These are phyloP conservation scores for Lentinus brumalis DNA, from an alignment of 768 basidiomycete genomes.

Conservation along the genomic window DNA sequence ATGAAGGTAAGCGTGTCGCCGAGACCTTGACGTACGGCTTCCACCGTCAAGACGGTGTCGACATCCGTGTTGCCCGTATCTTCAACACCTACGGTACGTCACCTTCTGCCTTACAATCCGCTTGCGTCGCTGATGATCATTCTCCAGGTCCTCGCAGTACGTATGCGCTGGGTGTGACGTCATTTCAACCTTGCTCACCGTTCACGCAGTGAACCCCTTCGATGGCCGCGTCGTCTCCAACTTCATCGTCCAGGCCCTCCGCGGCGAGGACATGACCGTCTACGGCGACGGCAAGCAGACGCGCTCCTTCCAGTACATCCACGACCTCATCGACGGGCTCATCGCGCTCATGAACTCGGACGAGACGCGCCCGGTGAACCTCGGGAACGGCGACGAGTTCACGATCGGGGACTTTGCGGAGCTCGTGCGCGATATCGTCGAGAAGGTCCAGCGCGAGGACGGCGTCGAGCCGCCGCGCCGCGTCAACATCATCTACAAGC, in stretches of 20 bases:
- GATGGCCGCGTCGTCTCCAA: slow-evolving; percentile 99
- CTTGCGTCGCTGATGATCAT: neutral
- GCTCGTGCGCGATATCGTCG: slow-evolving; percentile 89
- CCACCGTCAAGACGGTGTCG: slow-evolving; percentile 91
- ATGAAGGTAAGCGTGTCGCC: slow-evolving; percentile 98
- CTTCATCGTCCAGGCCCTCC: slow-evolving; percentile 97
- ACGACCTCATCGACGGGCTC: slow-evolving; percentile 94
- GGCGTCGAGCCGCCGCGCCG: slow-evolving; percentile 52
- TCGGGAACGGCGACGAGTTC: slow-evolving; percentile 95
- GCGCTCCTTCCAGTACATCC: slow-evolving; percentile 96
- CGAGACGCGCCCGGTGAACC: slow-evolving; percentile 93
- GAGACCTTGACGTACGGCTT: slow-evolving; percentile 98
- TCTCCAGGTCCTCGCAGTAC: slow-evolving; percentile 63
- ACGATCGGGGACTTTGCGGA: slow-evolving; percentile 94
- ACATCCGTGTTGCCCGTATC: slow-evolving; percentile 96
- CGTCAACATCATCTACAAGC: slow-evolving; percentile 73
- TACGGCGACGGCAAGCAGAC: slow-evolving; percentile 94
- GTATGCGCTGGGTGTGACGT: slow-evolving; percentile 26
- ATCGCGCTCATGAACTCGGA: slow-evolving; percentile 94
- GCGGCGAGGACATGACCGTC: slow-evolving; percentile 95
- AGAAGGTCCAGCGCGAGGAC: slow-evolving; percentile 88
- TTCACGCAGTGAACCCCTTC: slow-evolving; percentile 80
- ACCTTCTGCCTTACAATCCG: neutral
- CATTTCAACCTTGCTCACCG: slow-evolving; percentile 27
- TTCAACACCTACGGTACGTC: slow-evolving; percentile 89